Conservation (phyloP, 2,329 filamentous ascomycete genomes). For the Xylariales sp. region DNA sequence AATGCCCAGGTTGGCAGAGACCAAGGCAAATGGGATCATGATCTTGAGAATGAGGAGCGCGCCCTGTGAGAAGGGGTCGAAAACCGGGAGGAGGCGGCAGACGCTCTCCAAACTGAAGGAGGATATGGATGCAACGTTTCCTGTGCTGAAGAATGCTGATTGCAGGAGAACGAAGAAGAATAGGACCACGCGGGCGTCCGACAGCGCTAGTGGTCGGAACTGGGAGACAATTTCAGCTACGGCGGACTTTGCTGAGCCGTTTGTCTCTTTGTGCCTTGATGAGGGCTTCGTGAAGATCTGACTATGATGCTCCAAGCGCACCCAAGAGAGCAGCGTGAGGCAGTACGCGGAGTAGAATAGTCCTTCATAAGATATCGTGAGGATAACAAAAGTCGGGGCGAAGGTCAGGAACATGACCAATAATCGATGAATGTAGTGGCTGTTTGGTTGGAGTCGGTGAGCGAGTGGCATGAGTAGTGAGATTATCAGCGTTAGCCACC, state of each 20-base stretch:
- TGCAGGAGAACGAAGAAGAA: slow-evolving; percentile 96
- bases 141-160: slow-evolving; percentile 93
- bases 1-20: slow-evolving; percentile 91
- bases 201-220: slow-evolving; percentile 66
- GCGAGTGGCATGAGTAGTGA: slow-evolving; percentile 76
- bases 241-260: slow-evolving; percentile 15
- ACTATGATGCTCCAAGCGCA: slow-evolving; percentile 80
- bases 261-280: slow-evolving; percentile 14
- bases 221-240: slow-evolving; percentile 17
- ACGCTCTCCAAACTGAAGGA: slow-evolving; percentile 93
- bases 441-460: slow-evolving; percentile 76
- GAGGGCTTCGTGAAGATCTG: slow-evolving; percentile 40
- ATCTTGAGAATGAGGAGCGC: slow-evolving; percentile 84
- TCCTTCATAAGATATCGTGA: slow-evolving; percentile 96
- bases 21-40: slow-evolving; percentile 86
- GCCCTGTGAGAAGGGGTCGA: slow-evolving; percentile 88
- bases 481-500: slow-evolving; percentile 73
- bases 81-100: slow-evolving; percentile 79
- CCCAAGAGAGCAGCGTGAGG: slow-evolving; percentile 78
- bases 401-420: slow-evolving; percentile 89
- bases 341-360: slow-evolving; percentile 93
- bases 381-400: slow-evolving; percentile 87
- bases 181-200: slow-evolving; percentile 82
- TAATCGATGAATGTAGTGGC: slow-evolving; percentile 84
- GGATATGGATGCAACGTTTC: slow-evolving; percentile 90